Percentiles rank a stretch among this genome's conserved stretches.
Conservation (phyloP, 768 basidiomycete species). For the Punctularia strigosozonata region DNA sequence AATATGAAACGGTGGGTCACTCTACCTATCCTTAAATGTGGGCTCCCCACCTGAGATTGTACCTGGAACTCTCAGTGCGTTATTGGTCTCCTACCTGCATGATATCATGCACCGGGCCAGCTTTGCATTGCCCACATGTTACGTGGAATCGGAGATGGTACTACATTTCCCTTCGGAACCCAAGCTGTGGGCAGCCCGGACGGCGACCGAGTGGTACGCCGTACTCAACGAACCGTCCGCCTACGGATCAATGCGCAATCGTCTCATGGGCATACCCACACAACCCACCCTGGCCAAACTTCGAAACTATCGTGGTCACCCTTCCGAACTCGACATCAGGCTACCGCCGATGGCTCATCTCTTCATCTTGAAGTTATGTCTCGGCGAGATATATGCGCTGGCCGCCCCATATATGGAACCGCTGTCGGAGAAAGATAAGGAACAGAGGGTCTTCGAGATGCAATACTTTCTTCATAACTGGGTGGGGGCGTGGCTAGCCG, state of each 20-base stretch:
- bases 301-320: no score
- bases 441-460: constrained; percentile 19
- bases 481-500: constrained; percentile 41
- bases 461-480: constrained; percentile 49
- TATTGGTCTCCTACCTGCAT: constrained; percentile 38
- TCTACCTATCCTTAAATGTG: neutral
- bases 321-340: no score
- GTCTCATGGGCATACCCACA: constrained; percentile 7
- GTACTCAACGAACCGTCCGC: constrained; percentile 26
- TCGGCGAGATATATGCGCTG: constrained; percentile 5
- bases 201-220: constrained; percentile 36
- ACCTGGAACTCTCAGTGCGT: constrained; percentile 9
- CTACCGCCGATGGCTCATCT: constrained; percentile 21
- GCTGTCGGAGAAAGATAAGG: neutral
- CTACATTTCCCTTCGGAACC: constrained; percentile 47
- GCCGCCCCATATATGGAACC: neutral
- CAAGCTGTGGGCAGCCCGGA: constrained; percentile 37
- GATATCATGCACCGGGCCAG: constrained; percentile 46
- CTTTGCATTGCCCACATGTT: constrained; percentile 36
- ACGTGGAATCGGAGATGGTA: constrained; percentile 33
- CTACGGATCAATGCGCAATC: constrained; percentile 14
- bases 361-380: constrained; percentile 20
- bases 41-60: neutral
- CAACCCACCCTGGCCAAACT: constrained; percentile 8
- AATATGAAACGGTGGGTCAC: constrained; percentile 39